These are phyloP conservation scores for Dalechampia spathulata DNA, from an alignment of 441 rosid genomes.

Conservation along the genomic window DNA sequence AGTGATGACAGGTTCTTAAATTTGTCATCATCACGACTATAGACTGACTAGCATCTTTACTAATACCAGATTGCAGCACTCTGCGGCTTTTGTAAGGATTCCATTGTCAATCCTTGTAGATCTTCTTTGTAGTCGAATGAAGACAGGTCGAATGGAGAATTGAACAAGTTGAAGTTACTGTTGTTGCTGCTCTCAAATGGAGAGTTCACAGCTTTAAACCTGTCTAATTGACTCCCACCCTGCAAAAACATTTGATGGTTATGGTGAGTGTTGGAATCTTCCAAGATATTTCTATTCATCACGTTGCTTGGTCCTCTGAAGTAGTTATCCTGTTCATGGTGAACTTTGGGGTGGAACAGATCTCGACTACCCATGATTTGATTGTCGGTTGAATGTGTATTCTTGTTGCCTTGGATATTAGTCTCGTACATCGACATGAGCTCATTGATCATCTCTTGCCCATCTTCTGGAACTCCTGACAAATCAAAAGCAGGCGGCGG, in stretches of 20 bases:
- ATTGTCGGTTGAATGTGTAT: slow-evolving; percentile 16
- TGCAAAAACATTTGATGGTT: slow-evolving; percentile 40
- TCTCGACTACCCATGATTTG: slow-evolving; percentile 31
- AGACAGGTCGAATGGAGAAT: slow-evolving; percentile 51
- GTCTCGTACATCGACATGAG: slow-evolving; percentile 69
- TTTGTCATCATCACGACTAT: not conserved
- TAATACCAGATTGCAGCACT: slow-evolving; percentile 60
- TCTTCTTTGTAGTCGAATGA: slow-evolving; percentile 57
- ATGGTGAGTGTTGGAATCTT: slow-evolving; percentile 33
- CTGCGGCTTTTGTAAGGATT: slow-evolving; percentile 43
- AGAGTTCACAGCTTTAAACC: slow-evolving; percentile 36
- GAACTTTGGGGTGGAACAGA: slow-evolving; percentile 35
- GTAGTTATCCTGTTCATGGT: slow-evolving; percentile 43
- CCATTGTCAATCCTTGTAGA: slow-evolving; percentile 36
- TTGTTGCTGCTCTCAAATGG: slow-evolving; percentile 28
- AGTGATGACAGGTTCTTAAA: slow-evolving; percentile 1
- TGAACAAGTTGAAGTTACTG: slow-evolving; percentile 33
- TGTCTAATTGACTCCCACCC: slow-evolving; percentile 34
- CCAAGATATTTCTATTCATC: slow-evolving; percentile 45
- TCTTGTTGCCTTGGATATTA: slow-evolving; percentile 42
- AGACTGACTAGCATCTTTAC: slow-evolving; percentile 14
- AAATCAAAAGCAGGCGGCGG: slow-evolving; percentile 41
- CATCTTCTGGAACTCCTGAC: slow-evolving; percentile 81
- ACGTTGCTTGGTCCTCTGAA: slow-evolving; percentile 38
- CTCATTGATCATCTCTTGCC: slow-evolving; percentile 65